Evolutionary conservation across 768 basidiomycete genomes (phyloP).

Genomic region (Leccinum obscurum): DNA sequence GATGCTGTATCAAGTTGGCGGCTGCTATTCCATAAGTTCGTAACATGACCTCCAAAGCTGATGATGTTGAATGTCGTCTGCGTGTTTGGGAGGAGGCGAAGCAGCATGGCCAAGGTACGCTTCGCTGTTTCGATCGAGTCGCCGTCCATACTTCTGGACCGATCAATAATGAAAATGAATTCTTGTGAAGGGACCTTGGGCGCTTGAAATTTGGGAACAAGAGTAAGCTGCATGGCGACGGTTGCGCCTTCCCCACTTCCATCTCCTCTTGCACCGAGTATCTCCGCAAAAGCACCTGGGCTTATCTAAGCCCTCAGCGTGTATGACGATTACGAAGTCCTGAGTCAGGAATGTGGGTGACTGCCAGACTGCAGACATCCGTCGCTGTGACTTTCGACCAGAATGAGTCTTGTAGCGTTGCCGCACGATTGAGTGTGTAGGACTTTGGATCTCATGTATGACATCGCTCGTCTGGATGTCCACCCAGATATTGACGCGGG

Average conservation of each 20-base stretch:
- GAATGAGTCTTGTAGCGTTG: constrained; percentile 36
- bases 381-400: constrained; percentile 39
- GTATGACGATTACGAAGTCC: constrained; percentile 54
- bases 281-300: constrained; percentile 61
- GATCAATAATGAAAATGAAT: constrained; percentile 61
- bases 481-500: constrained; percentile 41
- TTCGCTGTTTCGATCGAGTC: constrained; percentile 48
- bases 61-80: constrained; percentile 57
- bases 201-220: constrained; percentile 54
- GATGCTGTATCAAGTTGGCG: constrained; percentile 30
- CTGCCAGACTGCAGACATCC: constrained; percentile 39
- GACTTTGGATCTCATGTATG: constrained; percentile 42
- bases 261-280: constrained; percentile 23
- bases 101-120: constrained; percentile 44
- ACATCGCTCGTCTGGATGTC: constrained; percentile 51
- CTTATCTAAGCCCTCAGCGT: constrained; percentile 48
- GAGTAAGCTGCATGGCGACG: constrained; percentile 51
- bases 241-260: constrained; percentile 22
- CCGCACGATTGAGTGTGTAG: constrained; percentile 43
- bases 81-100: constrained; percentile 46
- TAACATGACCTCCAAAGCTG: constrained; percentile 43
- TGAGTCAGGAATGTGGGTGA: constrained; percentile 44
- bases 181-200: constrained; percentile 48
- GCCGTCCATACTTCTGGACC: constrained; percentile 54
- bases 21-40: constrained; percentile 39